Conservation (phyloP, 1,139 yeast species). For the Geotrichum citri-aurantii region DNA sequence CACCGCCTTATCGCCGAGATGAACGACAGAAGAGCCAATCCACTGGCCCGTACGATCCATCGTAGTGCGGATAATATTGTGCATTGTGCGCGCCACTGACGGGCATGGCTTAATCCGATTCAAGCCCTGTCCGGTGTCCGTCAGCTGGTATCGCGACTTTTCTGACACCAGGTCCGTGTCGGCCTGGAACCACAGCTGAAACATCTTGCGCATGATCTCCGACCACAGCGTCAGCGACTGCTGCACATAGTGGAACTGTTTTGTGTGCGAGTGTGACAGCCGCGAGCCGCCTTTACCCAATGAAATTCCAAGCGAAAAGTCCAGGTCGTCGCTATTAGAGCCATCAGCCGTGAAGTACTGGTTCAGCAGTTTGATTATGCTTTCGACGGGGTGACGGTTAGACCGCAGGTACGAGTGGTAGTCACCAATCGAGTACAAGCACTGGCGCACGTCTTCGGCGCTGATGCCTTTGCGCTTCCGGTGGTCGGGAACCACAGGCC, state of each 20-base stretch:
- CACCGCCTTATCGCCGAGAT: conserved; percentile 71
- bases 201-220: conserved; percentile 65
- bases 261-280: conserved; percentile 59
- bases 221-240: conserved; percentile 71
- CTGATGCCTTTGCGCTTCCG: conserved; percentile 28
- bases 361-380: conserved; percentile 52
- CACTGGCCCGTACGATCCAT: conserved; percentile 56
- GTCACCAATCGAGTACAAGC: conserved; percentile 67
- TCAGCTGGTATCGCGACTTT: conserved; percentile 46
- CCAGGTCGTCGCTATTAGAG: conserved; percentile 26
- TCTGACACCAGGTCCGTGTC: conserved; percentile 54
- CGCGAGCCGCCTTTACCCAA: conserved; percentile 63
- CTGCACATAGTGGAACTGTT: conserved; percentile 62
- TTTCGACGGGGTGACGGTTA: conserved; percentile 56
- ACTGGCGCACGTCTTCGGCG: conserved; percentile 56
- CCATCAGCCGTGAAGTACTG: conserved; percentile 41
- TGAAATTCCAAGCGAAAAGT: conserved; percentile 53
- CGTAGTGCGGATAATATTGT: conserved; percentile 54
- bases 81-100: conserved; percentile 59
- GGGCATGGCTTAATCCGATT: conserved; percentile 70
- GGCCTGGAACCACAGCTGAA: conserved; percentile 64
- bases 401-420: conserved; percentile 64
- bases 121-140: conserved; percentile 75
- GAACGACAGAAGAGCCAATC: conserved; percentile 75
- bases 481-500: background rate